phyloP scores from a whole-genome alignment of 495 filamentous ascomycete species.

The Pyrenula massariospora region DNA sequence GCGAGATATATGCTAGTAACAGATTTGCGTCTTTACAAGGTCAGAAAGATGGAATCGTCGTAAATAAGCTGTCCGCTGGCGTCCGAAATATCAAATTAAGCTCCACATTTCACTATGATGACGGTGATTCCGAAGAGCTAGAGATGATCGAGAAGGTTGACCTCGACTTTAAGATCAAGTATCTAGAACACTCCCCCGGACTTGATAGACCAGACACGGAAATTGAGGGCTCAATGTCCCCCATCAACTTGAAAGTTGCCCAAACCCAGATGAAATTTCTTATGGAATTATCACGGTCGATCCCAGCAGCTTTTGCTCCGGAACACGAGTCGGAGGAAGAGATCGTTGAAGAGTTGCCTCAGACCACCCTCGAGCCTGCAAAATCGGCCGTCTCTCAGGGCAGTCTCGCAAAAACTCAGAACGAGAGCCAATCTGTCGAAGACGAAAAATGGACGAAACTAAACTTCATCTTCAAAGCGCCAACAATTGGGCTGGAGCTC shows the following conservation, averaged over 20 bases:
- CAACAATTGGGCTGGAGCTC: conserved; percentile 77
- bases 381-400: conserved; percentile 20
- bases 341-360: conserved; percentile 51
- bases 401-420: conserved; percentile 12
- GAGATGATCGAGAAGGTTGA: conserved; percentile 96
- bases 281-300: conserved; percentile 69
- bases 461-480: conserved; percentile 83
- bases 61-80: conserved; percentile 82
- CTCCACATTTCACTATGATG: conserved; percentile 74
- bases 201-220: conserved; percentile 81
- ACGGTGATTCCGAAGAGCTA: conserved; percentile 65
- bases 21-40: conserved; percentile 75
- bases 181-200: conserved; percentile 70
- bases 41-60: conserved; percentile 53
- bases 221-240: conserved; percentile 80
- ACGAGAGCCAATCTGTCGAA: conserved; percentile 23
- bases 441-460: conserved; percentile 79
- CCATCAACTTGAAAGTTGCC: conserved; percentile 80
- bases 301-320: conserved; percentile 74
- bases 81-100: conserved; percentile 86
- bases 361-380: conserved; percentile 38
- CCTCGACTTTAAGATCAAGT: conserved; percentile 79
- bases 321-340: conserved; percentile 62
- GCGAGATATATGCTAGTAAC: conserved; percentile 95
- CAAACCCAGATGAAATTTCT: conserved; percentile 85